Evolutionary conservation across 2,329 filamentous ascomycete genomes (phyloP).

Genomic region (Botrytis aclada): DNA sequence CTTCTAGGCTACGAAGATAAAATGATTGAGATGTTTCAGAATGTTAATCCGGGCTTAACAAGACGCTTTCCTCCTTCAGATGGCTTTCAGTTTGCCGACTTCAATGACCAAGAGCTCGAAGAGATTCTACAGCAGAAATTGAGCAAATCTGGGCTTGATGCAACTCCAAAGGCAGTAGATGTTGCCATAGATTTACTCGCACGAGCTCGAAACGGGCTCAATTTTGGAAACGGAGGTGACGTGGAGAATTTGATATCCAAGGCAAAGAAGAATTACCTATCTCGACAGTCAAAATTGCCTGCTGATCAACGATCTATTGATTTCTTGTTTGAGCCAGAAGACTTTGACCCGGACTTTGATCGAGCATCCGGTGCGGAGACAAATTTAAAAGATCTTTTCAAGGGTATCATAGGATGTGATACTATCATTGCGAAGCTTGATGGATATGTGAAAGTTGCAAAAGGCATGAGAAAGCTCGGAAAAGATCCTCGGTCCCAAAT

Average conservation of each 20-base stretch:
- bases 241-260: conserved; percentile 65
- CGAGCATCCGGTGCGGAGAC: conserved; percentile 42
- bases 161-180: conserved; percentile 49
- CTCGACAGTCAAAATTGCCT: conserved; percentile 27
- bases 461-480: conserved; percentile 44
- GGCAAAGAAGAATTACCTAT: conserved; percentile 42
- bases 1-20: conserved; percentile 67
- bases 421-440: conserved; percentile 48
- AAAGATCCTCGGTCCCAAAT: conserved; percentile 51
- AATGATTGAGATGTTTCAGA: conserved; percentile 71
- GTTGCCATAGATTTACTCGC: conserved; percentile 59
- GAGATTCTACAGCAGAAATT: conserved; percentile 63
- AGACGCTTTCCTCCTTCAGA: conserved; percentile 62
- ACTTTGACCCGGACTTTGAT: conserved; percentile 54
- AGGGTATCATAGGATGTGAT: conserved; percentile 52
- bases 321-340: conserved; percentile 38
- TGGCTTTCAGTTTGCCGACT: conserved; percentile 69
- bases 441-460: conserved; percentile 46
- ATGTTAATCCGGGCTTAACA: conserved; percentile 66
- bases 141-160: conserved; percentile 50
- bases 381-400: conserved; percentile 47
- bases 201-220: conserved; percentile 58
- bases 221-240: conserved; percentile 72
- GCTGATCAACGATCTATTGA: conserved; percentile 20
- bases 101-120: conserved; percentile 54